Conservation (phyloP, 345 rosid genomes). For the Pistacia integerrima region DNA sequence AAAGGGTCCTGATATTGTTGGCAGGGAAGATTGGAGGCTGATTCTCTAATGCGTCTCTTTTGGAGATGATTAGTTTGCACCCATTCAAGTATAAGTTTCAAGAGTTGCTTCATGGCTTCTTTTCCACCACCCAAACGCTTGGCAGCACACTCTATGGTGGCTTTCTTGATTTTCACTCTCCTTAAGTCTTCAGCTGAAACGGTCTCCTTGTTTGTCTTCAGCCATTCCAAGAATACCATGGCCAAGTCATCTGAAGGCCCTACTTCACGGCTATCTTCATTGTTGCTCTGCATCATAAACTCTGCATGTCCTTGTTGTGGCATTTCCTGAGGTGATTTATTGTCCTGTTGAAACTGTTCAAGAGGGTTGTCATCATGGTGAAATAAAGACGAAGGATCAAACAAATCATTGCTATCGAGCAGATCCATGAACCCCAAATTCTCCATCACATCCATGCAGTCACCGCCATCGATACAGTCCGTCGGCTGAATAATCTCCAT, state of each 20-base stretch:
- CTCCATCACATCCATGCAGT: constrained; percentile 78
- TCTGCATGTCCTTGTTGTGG: constrained; percentile 10
- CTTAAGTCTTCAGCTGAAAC: constrained; percentile 93
- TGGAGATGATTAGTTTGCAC: constrained; percentile 88
- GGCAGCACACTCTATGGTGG: constrained; percentile 89
- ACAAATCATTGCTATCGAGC: constrained; percentile 65
- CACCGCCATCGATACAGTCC: constrained; percentile 42
- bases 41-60: constrained; percentile 44
- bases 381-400: constrained; percentile 74
- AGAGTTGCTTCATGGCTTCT: constrained; percentile 87
- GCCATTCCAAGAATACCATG: constrained; percentile 84
- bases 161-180: constrained; percentile 87
- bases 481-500: constrained; percentile 54
- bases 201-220: constrained; percentile 73
- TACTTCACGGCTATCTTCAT: constrained; percentile 21
- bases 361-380: constrained; percentile 40
- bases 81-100: constrained; percentile 97
- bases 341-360: constrained; percentile 31
- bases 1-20: constrained; percentile 43
- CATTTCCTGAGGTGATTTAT: constrained; percentile 6
- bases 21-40: constrained; percentile 21
- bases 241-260: constrained; percentile 73
- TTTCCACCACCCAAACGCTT: constrained; percentile 87
- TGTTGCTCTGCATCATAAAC: constrained; percentile 3
- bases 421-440: constrained; percentile 84